Evolutionary conservation across 345 rosid genomes (phyloP).

Genomic region (Firmiana major): DNA sequence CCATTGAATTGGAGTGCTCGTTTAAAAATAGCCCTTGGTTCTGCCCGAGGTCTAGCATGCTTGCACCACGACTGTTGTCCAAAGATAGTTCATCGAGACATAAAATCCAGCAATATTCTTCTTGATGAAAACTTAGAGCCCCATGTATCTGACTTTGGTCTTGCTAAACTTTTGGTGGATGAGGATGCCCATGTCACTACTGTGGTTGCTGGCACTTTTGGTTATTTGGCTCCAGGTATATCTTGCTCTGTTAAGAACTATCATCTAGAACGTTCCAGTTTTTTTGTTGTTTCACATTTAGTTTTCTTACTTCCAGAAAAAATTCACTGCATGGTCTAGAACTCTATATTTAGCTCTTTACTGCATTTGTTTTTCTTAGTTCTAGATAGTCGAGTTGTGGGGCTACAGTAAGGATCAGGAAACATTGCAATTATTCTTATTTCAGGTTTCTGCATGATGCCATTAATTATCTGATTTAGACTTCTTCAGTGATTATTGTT

Average conservation of each 20-base stretch:
- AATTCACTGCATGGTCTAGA: neutral
- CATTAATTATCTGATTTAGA: neutral
- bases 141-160: slow-evolving; percentile 90
- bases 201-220: slow-evolving; percentile 96
- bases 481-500: neutral
- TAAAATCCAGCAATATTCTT: slow-evolving; percentile 91
- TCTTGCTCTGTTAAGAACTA: neutral
- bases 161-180: slow-evolving; percentile 88
- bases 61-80: slow-evolving; percentile 91
- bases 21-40: slow-evolving; percentile 68
- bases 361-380: neutral
- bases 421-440: too few relatives aligned
- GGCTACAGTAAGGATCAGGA: neutral
- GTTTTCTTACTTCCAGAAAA: neutral
- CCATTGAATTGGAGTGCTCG: slow-evolving; percentile 71
- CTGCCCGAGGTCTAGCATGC: slow-evolving; percentile 85
- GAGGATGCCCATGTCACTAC: slow-evolving; percentile 93
- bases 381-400: neutral
- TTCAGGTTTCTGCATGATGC: neutral
- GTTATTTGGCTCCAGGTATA: slow-evolving; percentile 94
- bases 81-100: slow-evolving; percentile 83
- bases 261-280: neutral
- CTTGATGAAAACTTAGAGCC: slow-evolving; percentile 88
- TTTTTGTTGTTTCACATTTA: neutral
- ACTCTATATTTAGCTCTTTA: neutral